phyloP scores from a whole-genome alignment of 495 filamentous ascomycete species.

The Rostrohypoxylon terebratum region DNA sequence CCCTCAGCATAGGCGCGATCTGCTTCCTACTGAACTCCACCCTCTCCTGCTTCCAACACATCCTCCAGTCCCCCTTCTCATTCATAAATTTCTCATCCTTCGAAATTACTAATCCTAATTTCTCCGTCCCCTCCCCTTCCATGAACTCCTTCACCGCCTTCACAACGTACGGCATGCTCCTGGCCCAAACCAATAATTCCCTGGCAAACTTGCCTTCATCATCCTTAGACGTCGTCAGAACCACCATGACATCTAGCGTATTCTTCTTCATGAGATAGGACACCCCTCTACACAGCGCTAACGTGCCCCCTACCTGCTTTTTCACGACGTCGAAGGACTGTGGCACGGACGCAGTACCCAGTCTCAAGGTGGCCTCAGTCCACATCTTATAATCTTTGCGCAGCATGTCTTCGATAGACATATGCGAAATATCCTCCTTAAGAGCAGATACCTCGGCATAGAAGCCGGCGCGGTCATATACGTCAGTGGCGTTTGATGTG shows the following conservation, averaged over 20 bases:
- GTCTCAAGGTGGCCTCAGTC: slow-evolving; percentile 66
- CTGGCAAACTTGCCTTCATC: slow-evolving; percentile 68
- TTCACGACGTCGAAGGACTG: slow-evolving; percentile 73
- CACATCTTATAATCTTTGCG: slow-evolving; percentile 95
- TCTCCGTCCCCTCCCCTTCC: slow-evolving; percentile 52
- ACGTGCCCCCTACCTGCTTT: slow-evolving; percentile 63
- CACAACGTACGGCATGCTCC: slow-evolving; percentile 56
- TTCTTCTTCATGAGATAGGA: slow-evolving; percentile 67
- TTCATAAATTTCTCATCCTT: slow-evolving; percentile 53
- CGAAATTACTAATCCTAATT: slow-evolving; percentile 70
- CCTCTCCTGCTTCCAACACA: slow-evolving; percentile 76
- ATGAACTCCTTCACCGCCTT: slow-evolving; percentile 66
- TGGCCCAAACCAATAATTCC: slow-evolving; percentile 78
- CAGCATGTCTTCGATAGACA: slow-evolving; percentile 79
- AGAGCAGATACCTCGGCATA: slow-evolving; percentile 72
- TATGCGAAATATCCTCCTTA: slow-evolving; percentile 75
- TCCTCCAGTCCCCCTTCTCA: slow-evolving; percentile 55
- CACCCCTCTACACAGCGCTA: slow-evolving; percentile 50
- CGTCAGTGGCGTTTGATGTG: not conserved
- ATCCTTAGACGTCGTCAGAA: slow-evolving; percentile 79
- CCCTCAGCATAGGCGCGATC: slow-evolving; percentile 85
- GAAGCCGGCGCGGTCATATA: slow-evolving; percentile 69
- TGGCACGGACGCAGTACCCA: slow-evolving; percentile 83
- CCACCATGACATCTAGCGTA: slow-evolving; percentile 69
- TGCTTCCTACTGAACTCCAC: slow-evolving; percentile 83